Evolutionary conservation across 108 stramenopile species (phyloP).

Genomic region (Cyclotella atomus): DNA sequence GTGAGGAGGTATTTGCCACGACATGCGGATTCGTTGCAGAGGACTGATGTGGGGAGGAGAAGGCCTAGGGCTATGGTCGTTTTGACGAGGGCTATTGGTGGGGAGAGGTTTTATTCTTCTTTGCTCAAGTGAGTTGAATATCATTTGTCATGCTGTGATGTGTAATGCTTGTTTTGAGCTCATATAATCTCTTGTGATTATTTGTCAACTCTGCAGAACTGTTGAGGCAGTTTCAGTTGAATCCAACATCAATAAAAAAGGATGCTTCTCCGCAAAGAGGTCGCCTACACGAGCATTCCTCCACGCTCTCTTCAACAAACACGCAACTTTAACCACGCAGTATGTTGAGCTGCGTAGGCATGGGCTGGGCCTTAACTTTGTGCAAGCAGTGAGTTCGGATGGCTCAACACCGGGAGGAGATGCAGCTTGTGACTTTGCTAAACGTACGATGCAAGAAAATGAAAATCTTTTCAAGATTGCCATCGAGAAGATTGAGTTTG

Average conservation of each 20-base stretch:
- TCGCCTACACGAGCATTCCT: slow-evolving; percentile 43
- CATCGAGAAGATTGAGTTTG: slow-evolving; percentile 42
- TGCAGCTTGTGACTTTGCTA: slow-evolving; percentile 35
- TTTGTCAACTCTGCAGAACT: slow-evolving; percentile 9
- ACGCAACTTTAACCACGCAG: slow-evolving; percentile 27
- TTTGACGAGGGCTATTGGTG: slow-evolving; percentile 74
- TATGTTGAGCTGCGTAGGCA: slow-evolving; percentile 37
- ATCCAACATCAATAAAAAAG: slow-evolving; percentile 14
- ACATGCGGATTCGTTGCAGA: slow-evolving; percentile 48
- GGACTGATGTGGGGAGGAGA: slow-evolving; percentile 84
- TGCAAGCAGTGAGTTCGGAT: not conserved
- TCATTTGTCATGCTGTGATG: not conserved
- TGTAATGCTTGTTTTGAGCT: not conserved
- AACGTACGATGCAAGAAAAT: slow-evolving; percentile 41
- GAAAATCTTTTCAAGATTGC: slow-evolving; percentile 35
- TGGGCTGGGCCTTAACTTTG: slow-evolving; percentile 39
- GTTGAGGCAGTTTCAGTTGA: slow-evolving; percentile 33
- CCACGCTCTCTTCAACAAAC: slow-evolving; percentile 30
- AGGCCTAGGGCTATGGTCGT: slow-evolving; percentile 81
- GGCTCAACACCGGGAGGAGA: not conserved
- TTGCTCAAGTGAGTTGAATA: slow-evolving; percentile 67
- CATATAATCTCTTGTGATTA: slow-evolving; percentile 1
- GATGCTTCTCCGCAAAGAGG: slow-evolving; percentile 17
- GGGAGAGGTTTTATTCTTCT: slow-evolving; percentile 73
- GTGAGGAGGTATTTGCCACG: slow-evolving; percentile 76